Evolutionary conservation across 1,139 yeast genomes (phyloP), one percentile per base, ranked within the genome.

Genomic region (Yamadazyma aaseri): DNA sequence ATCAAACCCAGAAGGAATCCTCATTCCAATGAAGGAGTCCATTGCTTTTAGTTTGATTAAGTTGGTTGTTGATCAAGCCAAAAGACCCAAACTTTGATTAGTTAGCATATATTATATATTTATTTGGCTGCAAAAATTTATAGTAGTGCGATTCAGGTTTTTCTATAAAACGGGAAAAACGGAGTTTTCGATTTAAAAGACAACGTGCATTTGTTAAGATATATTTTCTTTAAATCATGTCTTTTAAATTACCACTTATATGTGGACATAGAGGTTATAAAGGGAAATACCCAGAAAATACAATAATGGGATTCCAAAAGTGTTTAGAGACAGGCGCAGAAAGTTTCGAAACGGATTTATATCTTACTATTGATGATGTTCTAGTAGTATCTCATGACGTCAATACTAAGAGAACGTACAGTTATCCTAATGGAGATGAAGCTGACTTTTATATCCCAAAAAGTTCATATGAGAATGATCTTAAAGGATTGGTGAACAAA

Each of bases 261-360:
- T 56, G 61, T 4, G 76, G 76, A 32, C 76, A 70, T 39, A 58
- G 76, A 39, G 76, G 76, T 2, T 82, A 65, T 59, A 79, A 82
- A 38, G 77, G 75, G 21, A 62, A 69, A 36, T 82, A 62, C 47
- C 86, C 95, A 3, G 97, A 90, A 53, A 90, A 90, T 57, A 84
- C 96, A 4, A 46, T 87, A 12, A 50, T 65, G 2, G 89, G 95
- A 2, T 86, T 86, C 57, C 64, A 76, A 13, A 79, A 80, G 35
- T 94, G 96, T 15, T 73, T 71, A 32, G 76, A 72, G 12, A 71
- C 77, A 13, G 92, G 92, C 0, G 89, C 86, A 17, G 73, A 76
- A 14, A 73, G 79, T 8, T 72, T 92, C 26, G 97, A 90, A 56
- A 82, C 95, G 6, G 96, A 92, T 56, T 66, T 90, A 30, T 96